Evolutionary conservation across 2,329 filamentous ascomycete genomes (phyloP).

Genomic region (Metarhizium guizhouense): DNA sequence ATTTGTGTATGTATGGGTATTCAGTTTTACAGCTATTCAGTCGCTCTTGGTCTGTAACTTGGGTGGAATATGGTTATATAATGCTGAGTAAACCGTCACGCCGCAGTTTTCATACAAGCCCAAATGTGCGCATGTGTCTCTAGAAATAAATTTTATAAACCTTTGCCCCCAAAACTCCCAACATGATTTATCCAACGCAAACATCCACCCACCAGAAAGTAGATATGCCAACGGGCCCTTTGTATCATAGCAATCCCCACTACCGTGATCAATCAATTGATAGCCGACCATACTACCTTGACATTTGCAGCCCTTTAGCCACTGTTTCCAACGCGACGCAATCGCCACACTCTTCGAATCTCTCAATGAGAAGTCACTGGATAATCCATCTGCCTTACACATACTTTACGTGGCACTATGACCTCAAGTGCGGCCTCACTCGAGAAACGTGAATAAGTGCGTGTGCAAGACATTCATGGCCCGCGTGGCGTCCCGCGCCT

Average conservation of each 20-base stretch:
- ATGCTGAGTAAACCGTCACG: not conserved
- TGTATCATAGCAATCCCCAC: not conserved
- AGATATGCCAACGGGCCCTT: not conserved
- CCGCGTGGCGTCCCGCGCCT: constrained; percentile 79
- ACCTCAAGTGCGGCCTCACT: constrained; percentile 33
- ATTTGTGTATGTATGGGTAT: too few species aligned
- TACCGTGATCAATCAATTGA: too few species aligned
- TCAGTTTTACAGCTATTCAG: too few species aligned
- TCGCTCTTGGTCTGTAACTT: too few species aligned
- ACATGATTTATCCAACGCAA: not conserved
- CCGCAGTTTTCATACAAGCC: not conserved
- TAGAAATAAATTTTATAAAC: not conserved
- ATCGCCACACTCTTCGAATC: not conserved
- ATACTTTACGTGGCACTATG: too few species aligned
- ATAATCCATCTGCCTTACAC: too few species aligned
- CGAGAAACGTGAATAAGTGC: constrained; percentile 91
- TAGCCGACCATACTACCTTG: too few species aligned
- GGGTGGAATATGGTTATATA: too few species aligned
- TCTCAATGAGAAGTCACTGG: not conserved
- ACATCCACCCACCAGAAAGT: not conserved
- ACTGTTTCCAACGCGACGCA: not conserved
- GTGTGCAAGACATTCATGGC: constrained; percentile 96
- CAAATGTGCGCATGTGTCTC: not conserved
- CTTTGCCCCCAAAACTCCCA: not conserved
- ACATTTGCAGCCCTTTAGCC: not conserved